phyloP scores from a whole-genome alignment of 2,329 filamentous ascomycete species.

The Apiospora marii region DNA sequence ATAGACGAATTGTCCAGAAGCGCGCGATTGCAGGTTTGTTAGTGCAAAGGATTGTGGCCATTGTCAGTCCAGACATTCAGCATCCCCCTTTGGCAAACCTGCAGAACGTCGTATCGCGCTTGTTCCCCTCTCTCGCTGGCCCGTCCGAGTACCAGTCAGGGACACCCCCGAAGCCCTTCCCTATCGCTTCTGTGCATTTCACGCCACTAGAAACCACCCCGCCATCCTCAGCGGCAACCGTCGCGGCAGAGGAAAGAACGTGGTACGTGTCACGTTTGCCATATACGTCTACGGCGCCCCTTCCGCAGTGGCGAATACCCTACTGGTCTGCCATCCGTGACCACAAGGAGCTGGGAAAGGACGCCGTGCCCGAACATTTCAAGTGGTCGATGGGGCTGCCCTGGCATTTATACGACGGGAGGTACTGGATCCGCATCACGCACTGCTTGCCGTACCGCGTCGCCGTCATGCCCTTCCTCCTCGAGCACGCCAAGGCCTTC shows the following conservation, averaged over 20 bases:
- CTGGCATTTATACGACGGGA: slow-evolving; percentile 63
- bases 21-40: slow-evolving; percentile 55
- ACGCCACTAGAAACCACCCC: slow-evolving; percentile 44
- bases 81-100: slow-evolving; percentile 53
- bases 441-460: slow-evolving; percentile 52
- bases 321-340: slow-evolving; percentile 30
- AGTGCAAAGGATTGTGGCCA: slow-evolving; percentile 56
- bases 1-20: slow-evolving; percentile 45
- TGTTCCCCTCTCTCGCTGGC: slow-evolving; percentile 56
- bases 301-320: slow-evolving; percentile 36
- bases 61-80: slow-evolving; percentile 58
- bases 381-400: slow-evolving; percentile 40
- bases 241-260: slow-evolving; percentile 32
- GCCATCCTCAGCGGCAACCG: slow-evolving; percentile 23
- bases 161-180: slow-evolving; percentile 54
- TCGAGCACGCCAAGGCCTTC: slow-evolving; percentile 55
- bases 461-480: slow-evolving; percentile 54
- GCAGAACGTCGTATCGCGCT: slow-evolving; percentile 52
- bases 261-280: slow-evolving; percentile 59
- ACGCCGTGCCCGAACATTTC: not conserved
- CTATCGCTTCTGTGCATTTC: slow-evolving; percentile 57
- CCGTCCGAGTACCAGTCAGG: slow-evolving; percentile 28
- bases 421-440: slow-evolving; percentile 65
- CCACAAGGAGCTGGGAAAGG: slow-evolving; percentile 21
- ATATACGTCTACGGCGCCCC: slow-evolving; percentile 50